phyloP scores from a whole-genome alignment of 306 rosid genomes.

The Prinsepia uniflora region DNA sequence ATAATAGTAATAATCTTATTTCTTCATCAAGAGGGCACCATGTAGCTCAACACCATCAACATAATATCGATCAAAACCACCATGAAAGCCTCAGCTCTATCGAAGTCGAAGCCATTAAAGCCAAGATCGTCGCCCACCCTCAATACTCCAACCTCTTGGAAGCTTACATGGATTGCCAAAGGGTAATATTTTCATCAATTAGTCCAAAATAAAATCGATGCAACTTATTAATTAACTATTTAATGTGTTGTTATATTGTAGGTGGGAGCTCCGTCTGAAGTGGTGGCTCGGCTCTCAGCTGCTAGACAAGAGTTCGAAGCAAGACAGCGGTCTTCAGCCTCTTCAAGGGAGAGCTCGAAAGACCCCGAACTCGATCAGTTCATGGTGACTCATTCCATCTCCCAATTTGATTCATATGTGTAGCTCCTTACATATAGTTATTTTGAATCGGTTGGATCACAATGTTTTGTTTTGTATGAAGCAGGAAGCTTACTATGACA shows the following conservation, averaged over 20 bases:
- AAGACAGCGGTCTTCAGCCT: conserved; percentile 62
- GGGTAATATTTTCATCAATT: conserved; percentile 38
- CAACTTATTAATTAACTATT: no score
- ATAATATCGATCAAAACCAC: conserved; percentile 9
- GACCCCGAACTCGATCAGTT: conserved; percentile 98
- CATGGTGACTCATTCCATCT: conserved; percentile 45
- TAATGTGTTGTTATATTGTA: not conserved
- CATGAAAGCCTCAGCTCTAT: conserved; percentile 19
- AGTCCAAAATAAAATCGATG: no score
- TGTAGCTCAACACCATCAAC: conserved; percentile 19
- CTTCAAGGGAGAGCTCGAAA: conserved; percentile 53
- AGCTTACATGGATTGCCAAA: conserved; percentile 97
- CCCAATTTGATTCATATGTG: not conserved
- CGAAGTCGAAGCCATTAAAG: conserved; percentile 77
- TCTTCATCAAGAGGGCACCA: conserved; percentile 47
- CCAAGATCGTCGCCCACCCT: conserved; percentile 89
- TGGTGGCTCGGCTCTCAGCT: conserved; percentile 67
- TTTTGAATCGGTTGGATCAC: not conserved
- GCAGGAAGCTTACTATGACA: conserved; percentile 92
- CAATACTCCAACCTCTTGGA: conserved; percentile 77
- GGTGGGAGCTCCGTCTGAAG: conserved; percentile 96
- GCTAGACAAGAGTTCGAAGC: conserved; percentile 75
- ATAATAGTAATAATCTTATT: conserved; percentile 25
- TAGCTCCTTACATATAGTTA: not conserved
- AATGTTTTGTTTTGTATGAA: not conserved